These are phyloP conservation scores for Penicillium italicum DNA, from an alignment of 2,329 filamentous ascomycete genomes.

Conservation along the genomic window DNA sequence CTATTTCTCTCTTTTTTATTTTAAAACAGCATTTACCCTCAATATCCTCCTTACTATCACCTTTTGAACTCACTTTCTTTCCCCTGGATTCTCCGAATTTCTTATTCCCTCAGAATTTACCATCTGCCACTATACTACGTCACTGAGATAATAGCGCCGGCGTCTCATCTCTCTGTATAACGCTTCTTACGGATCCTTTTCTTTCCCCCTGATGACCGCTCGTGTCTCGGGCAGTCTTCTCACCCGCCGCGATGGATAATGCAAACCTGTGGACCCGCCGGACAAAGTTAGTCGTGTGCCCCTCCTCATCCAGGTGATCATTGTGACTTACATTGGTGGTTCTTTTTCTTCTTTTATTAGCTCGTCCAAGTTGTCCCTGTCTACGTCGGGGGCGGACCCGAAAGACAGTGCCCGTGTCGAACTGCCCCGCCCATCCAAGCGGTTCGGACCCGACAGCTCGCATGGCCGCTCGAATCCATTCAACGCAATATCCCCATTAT, in stretches of 20 bases:
- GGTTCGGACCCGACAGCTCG: conserved; percentile 70
- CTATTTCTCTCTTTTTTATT: conserved; percentile 11
- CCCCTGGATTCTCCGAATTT: neutral
- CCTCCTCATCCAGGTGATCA: neutral
- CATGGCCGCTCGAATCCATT: conserved; percentile 75
- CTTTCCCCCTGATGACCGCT: conserved; percentile 37
- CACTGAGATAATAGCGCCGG: conserved; percentile 3
- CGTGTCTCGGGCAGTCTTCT: conserved; percentile 35
- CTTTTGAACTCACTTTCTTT: conserved; percentile 2
- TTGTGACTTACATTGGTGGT: conserved; percentile 2
- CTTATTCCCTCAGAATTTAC: neutral
- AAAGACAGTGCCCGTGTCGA: conserved; percentile 54
- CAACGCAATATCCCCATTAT: conserved; percentile 68
- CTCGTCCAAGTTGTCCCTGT: conserved; percentile 85
- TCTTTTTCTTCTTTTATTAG: conserved; percentile 45
- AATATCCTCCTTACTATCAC: neutral
- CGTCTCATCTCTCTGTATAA: conserved; percentile 11
- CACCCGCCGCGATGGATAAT: conserved; percentile 46
- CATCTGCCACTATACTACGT: conserved; percentile 7
- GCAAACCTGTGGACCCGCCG: conserved; percentile 50
- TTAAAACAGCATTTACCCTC: neutral
- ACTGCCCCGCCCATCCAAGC: conserved; percentile 65
- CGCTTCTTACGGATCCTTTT: conserved; percentile 12
- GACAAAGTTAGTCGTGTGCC: conserved; percentile 42
- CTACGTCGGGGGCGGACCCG: conserved; percentile 61